Evolutionary conservation across 208 protist species (phyloP).

Genomic region (Wallacemonas sp.): DNA sequence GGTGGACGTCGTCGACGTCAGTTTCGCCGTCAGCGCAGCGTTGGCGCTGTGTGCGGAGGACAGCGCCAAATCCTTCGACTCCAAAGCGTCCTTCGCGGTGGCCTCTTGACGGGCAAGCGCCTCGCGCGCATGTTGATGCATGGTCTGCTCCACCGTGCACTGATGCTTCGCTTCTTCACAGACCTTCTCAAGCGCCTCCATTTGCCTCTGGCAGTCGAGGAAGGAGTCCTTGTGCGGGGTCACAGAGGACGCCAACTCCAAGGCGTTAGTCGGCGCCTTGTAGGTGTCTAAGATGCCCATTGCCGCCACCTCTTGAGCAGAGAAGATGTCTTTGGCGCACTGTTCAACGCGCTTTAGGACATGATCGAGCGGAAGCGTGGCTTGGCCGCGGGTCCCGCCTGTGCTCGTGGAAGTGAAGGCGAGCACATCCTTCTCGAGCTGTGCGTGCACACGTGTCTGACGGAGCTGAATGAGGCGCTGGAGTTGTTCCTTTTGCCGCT

Average conservation of each 20-base stretch:
- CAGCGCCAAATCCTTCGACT: conserved; percentile 20
- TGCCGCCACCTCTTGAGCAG: conserved; percentile 3
- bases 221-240: conserved; percentile 14
- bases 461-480: conserved; percentile 55
- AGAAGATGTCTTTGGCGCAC: conserved; percentile 21
- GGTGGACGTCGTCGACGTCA: conserved; percentile 22
- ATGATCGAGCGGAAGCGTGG: conserved; percentile 3
- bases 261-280: not conserved
- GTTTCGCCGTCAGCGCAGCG: conserved; percentile 32
- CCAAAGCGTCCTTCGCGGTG: conserved; percentile 15
- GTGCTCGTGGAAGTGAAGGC: not conserved
- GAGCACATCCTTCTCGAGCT: conserved; percentile 50
- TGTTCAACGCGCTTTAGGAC: conserved; percentile 10
- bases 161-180: conserved; percentile 6
- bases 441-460: conserved; percentile 53
- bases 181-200: not conserved
- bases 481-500: conserved; percentile 75
- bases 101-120: not conserved
- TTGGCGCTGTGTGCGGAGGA: conserved; percentile 29
- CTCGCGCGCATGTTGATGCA: conserved; percentile 8
- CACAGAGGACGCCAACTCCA: not conserved
- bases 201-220: conserved; percentile 3
- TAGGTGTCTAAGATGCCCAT: conserved; percentile 11
- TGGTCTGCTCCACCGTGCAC: conserved; percentile 9
- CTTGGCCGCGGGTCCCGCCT: not conserved